A percentile compares a stretch with the other conserved stretches of the same genome.
Evolutionary conservation across 2,329 filamentous ascomycete species (phyloP).

Genomic region (Hysterium pulicare): DNA sequence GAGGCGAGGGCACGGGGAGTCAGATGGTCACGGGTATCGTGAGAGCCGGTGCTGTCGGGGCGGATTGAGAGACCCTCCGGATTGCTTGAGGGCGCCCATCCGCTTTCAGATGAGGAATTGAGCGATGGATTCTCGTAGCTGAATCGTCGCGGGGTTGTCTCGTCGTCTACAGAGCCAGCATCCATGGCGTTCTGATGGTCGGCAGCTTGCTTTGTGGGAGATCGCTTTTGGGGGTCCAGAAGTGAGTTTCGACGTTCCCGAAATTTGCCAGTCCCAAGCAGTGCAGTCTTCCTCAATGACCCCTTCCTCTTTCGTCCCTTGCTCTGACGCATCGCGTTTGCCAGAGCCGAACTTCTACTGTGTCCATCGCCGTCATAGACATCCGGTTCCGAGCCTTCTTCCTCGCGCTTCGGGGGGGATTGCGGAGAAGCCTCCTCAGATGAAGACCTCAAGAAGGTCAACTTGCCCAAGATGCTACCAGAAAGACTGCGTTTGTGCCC

Average conservation of each 20-base stretch:
- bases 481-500: constrained; percentile 55
- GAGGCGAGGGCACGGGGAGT: constrained; percentile 35
- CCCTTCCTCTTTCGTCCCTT: constrained; percentile 68
- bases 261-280: constrained; percentile 66
- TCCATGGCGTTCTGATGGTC: constrained; percentile 11
- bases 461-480: constrained; percentile 63
- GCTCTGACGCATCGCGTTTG: constrained; percentile 45
- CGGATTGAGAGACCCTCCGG: constrained; percentile 14
- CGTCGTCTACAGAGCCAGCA: constrained; percentile 14
- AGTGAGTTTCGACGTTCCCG: constrained; percentile 26
- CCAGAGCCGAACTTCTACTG: constrained; percentile 20
- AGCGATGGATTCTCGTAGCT: constrained; percentile 37
- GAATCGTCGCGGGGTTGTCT: constrained; percentile 27
- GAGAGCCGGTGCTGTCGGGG: constrained; percentile 8
- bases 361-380: constrained; percentile 25
- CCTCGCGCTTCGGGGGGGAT: constrained; percentile 10
- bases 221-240: constrained; percentile 16
- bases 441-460: constrained; percentile 63
- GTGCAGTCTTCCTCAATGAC: constrained; percentile 80
- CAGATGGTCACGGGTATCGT: constrained; percentile 15
- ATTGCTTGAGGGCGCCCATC: constrained; percentile 18
- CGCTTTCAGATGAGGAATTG: constrained; percentile 33
- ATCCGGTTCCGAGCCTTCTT: constrained; percentile 16
- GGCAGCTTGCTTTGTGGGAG: constrained; percentile 12
- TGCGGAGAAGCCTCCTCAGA: constrained; percentile 29